Evolutionary conservation across 2,329 filamentous ascomycete species (phyloP), one percentile per base, ranked within the genome.

Genomic region (Talaromyces sp.): DNA sequence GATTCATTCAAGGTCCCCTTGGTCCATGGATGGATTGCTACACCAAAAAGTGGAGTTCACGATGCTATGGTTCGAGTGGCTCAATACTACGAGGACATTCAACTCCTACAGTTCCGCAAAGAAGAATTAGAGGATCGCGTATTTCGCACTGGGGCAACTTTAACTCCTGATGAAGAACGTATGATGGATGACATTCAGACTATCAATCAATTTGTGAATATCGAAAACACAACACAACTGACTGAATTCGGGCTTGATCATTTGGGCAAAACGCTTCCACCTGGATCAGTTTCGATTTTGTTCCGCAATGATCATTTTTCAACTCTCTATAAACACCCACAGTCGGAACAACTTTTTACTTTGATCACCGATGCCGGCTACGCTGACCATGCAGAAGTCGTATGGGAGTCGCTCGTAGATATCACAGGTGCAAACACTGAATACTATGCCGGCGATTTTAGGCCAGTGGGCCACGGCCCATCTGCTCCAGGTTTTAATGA

Each of bases 221-320:
- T 79, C 14, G 84, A 83, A 1, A 93, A 92, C 67, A 89, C 92
- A 0, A 98, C 95, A 0, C 95, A 99, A 72, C 81, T 99, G 24
- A 97, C 95, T 0, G 82, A 86, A 0, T 90, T 89, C 76, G 95
- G 95, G 0, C 83, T 99, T 2, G 85, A 90, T 45, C 86, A 90
- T 1, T 88, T 98, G 45, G 84, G 84, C 0, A 85, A 87, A 60
- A 88, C 85, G 6, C 84, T 97, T 65, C 81, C 85, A 13, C 89
- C 92, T 1, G 94, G 93, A 1, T 87, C 90, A 1, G 87, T 97
- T 67, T 92, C 92, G 0, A 98, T 99, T 59, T 79, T 99, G 1
- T 99, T 99, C 81, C 87, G 95, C 31, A 99, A 99, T 72, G 94
- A 99, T 73, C 95, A 99, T 75, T 99, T 99, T 73, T 93, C 92